Evolutionary conservation across 306 rosid species (phyloP).

Genomic region (Medicago ruthenica): DNA sequence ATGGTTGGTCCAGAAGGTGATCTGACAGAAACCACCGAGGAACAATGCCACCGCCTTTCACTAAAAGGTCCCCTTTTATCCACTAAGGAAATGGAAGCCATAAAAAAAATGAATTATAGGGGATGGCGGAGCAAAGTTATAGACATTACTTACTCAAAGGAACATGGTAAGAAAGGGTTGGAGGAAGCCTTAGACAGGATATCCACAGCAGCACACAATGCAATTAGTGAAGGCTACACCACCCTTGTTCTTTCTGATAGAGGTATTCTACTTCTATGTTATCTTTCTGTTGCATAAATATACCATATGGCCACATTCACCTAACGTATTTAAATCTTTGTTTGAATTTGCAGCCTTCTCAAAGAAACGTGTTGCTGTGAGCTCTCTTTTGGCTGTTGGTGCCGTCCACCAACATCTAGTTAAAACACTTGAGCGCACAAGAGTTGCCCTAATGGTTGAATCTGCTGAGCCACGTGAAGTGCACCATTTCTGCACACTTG

Average conservation of each 20-base stretch:
- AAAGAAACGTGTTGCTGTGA: slow-evolving; percentile 75
- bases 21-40: slow-evolving; percentile 87
- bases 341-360: slow-evolving; percentile 73
- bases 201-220: slow-evolving; percentile 81
- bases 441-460: slow-evolving; percentile 90
- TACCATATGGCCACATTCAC: slow-evolving; percentile 1
- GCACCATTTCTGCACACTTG: slow-evolving; percentile 96
- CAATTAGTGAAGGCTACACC: slow-evolving; percentile 85
- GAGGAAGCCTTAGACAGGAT: slow-evolving; percentile 86
- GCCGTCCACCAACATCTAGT: slow-evolving; percentile 97
- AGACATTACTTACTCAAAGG: slow-evolving; percentile 85
- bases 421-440: slow-evolving; percentile 87
- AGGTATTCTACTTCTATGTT: slow-evolving; percentile 58
- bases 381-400: slow-evolving; percentile 96
- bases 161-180: slow-evolving; percentile 76
- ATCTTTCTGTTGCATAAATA: slow-evolving; percentile 24
- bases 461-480: slow-evolving; percentile 99
- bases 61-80: slow-evolving; percentile 85
- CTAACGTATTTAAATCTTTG: slow-evolving; percentile 30
- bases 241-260: slow-evolving; percentile 91
- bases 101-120: slow-evolving; percentile 83
- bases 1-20: slow-evolving; percentile 99
- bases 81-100: slow-evolving; percentile 79
- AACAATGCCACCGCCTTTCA: slow-evolving; percentile 93
- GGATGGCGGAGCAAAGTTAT: slow-evolving; percentile 94